Evolutionary conservation across 2,329 filamentous ascomycete species (phyloP), one percentile per base, ranked within the genome.

Genomic region (Trichoderma aggressivum): DNA sequence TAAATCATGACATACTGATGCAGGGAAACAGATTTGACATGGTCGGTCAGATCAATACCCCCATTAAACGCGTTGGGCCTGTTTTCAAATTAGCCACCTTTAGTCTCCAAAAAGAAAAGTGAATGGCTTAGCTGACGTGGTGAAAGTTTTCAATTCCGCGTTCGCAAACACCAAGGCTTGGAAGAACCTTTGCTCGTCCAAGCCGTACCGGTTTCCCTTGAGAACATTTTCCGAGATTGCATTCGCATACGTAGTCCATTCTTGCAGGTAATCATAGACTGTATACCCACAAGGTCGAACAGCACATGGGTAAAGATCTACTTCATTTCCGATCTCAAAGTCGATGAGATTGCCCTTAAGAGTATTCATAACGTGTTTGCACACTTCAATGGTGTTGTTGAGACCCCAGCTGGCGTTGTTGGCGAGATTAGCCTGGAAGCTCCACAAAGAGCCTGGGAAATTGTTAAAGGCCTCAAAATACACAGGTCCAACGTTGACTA

Each of bases 381-480:
- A 66, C n/a, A 56, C 63, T 56, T 66, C 50, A 30, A 66, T n/a
- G 8, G 63, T 66, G 18, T 66, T 66, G 24, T 66, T 43, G 16
- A 66, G 63, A 14, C 63, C 63, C 63, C 63, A 66, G 32, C 32
- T 66, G 16, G 63, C 63, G 30, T 66, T 66, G 50, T 66, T 66
- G 7, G 63, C 63, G 6, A 66, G 63, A 14, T 66, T 66, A 1
- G 63, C 50, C 50, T 66, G 63, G 50, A 66, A 66, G 24, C 28
- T 66, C 63, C 63, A 66, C 11, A 66, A 21, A 5, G 63, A 66
- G 5, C 63, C 63, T 3, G 63, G 63, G 5, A 66, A 66, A 4
- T 58, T 66, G 7, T 58, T 56, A 4, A 66, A 66, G 16, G 63
- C 63, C 18, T 66, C 63, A n/a, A 66, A 66, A n/a, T 66, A 66